A percentile compares a stretch with the other conserved stretches of the same genome.
Evolutionary conservation across 306 rosid species (phyloP).

Genomic region (Cucumis hystrix): DNA sequence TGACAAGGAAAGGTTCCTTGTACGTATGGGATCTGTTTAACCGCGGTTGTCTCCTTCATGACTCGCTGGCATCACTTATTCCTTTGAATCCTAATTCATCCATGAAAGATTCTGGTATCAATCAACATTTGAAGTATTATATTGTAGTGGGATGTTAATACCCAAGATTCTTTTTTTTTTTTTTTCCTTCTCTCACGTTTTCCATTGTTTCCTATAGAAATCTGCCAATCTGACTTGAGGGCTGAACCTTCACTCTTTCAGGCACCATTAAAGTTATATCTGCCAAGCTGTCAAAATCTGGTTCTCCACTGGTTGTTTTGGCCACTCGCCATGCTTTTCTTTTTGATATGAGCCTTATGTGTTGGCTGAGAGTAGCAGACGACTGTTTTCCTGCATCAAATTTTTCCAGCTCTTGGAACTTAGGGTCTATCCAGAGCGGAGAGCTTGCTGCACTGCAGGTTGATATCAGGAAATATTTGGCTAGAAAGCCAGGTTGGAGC

Average conservation of each 20-base stretch:
- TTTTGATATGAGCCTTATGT: slow-evolving; percentile 77
- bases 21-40: slow-evolving; percentile 81
- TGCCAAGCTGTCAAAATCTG: slow-evolving; percentile 15
- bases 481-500: slow-evolving; percentile 98
- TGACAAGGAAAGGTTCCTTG: slow-evolving; percentile 76
- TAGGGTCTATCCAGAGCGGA: slow-evolving; percentile 79
- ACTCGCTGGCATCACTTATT: slow-evolving; percentile 64
- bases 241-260: slow-evolving; percentile 7
- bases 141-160: neutral
- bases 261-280: slow-evolving; percentile 14
- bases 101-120: slow-evolving; percentile 58
- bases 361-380: slow-evolving; percentile 98
- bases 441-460: slow-evolving; percentile 95
- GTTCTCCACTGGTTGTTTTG: slow-evolving; percentile 16
- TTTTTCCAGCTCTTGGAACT: slow-evolving; percentile 92
- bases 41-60: slow-evolving; percentile 60
- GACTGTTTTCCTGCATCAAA: slow-evolving; percentile 97
- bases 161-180: neutral
- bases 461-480: slow-evolving; percentile 88
- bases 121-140: neutral
- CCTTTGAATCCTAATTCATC: slow-evolving; percentile 43
- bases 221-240: neutral
- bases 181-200: neutral
- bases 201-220: slow-evolving; percentile 14
- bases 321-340: slow-evolving; percentile 25